Base-by-base conservation (phyloP, 257 asterid species). In the Fraxinus pennsylvanica region DNA sequence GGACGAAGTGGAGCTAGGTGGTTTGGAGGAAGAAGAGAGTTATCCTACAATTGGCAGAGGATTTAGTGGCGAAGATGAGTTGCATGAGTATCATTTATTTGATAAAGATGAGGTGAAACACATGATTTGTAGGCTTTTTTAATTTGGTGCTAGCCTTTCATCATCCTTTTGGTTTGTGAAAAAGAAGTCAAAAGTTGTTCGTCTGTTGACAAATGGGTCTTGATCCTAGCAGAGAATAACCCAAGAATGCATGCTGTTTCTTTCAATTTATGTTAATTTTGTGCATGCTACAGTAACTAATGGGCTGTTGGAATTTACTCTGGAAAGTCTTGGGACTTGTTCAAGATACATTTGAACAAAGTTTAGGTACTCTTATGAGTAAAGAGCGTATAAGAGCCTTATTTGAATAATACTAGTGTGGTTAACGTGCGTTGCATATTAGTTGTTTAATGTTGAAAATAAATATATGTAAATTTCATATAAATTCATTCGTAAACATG, bases 81-180 rank as follows among this genome's bases (percentile, higher is more conserved):
- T 85, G 81, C 89, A 88, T 9, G 92, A 94, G 85, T 95, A 95
- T 86, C 96, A 87, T 71, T 83, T 94, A 78, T 92, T 94, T 71
- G 96, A 91, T 66, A 90, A 90, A 82, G 96, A 94, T 36, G 98
- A 95, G 98, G 99, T 94, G 75, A 9, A 38, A 3, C 32, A 2
- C 0, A 75, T 41, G 29, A 15, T n/a, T 59, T 38, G 22, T 3
- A 36, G 21, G 54, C 25, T 32, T 2, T 59, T 36, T 74, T 36
- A 9, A 21, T 22, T 1, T 10, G 32, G 3, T 47, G 38, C 35
- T 77, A 72, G 19, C 50, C 30, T 52, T 38, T 33, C 29, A 33
- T 9, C 8, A 1, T 30, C 10, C 71, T 12, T 17, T 6, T 25
- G 59, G 74, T 77, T 36, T 19, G 35, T 25, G 9, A 12, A 27